Percentiles rank a stretch among this genome's conserved stretches.
phyloP scores from a whole-genome alignment of 352 stramenopile genomes.

The Thalassiosira oceanica region DNA sequence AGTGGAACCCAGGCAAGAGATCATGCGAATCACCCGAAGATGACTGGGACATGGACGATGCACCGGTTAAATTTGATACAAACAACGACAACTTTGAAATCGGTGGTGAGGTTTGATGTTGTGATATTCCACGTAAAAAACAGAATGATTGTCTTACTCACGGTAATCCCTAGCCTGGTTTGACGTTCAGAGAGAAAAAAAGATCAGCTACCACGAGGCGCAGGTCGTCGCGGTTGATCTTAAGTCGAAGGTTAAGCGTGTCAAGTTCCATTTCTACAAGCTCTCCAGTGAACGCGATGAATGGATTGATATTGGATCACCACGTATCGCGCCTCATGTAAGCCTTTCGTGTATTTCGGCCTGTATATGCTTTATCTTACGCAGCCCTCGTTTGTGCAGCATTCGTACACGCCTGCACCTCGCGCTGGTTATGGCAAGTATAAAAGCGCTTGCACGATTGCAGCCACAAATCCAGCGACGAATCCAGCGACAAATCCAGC shows the following conservation, averaged over 20 bases:
- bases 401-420: conserved; percentile 47
- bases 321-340: conserved; percentile 62
- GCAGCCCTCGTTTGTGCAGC: conserved; percentile 7
- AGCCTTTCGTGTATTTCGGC: conserved; percentile 11
- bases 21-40: conserved; percentile 76
- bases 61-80: conserved; percentile 58
- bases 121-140: conserved; percentile 16
- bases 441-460: conserved; percentile 16
- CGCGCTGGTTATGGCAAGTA: conserved; percentile 32
- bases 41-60: conserved; percentile 75
- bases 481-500: conserved; percentile 1
- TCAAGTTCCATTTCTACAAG: conserved; percentile 75
- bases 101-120: conserved; percentile 32
- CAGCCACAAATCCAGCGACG: not conserved
- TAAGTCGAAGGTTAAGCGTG: conserved; percentile 54
- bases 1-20: conserved; percentile 67
- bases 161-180: conserved; percentile 58
- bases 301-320: conserved; percentile 67
- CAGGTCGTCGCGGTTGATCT: conserved; percentile 71
- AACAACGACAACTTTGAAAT: conserved; percentile 43
- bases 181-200: conserved; percentile 64
- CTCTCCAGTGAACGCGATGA: conserved; percentile 58
- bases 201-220: conserved; percentile 62
- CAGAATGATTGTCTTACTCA: not conserved
- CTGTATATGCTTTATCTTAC: not conserved